Evolutionary conservation across 345 rosid species (phyloP), one percentile per base, ranked within the genome.

Genomic region (Hibiscus trionum): DNA sequence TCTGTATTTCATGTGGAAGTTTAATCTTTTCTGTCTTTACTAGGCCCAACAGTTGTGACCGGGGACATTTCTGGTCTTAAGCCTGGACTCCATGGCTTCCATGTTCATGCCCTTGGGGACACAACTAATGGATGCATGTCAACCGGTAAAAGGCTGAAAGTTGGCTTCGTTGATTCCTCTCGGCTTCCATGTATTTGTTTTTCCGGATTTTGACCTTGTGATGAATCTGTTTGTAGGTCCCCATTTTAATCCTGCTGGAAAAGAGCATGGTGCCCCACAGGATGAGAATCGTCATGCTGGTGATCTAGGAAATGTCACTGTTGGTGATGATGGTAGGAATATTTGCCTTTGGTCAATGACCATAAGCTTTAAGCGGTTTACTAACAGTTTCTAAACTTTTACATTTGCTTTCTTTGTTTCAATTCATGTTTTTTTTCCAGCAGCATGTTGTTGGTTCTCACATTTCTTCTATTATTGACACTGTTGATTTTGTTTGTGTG

Each of bases 51-150:
- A 19, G 87, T 90, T 12, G 96, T 91, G 35, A 86, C 80, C 35
- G 97, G 97, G 83, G 86, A 73, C 44, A 3, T 92, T 66, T 84
- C 88, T 81, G 99, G 99, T 49, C 94, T 95, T 55, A 90, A 85
- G 82, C 97, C 99, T 66, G 99, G 99, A 27, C 96, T 76, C 39
- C 98, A 90, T 60, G 97, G 97, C 26, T 92, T 95, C 87, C 97
- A 92, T 77, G 96, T 95, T 72, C 97, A 95, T 76, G 90, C 99
- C 61, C 91, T 95, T 39, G 97, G 99, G 69, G 99, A 95, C 78
- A 92, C 97, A 59, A 92, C 97, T 19, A 92, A 95, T 68, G 99
- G 99, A 62, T 95, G 97, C 92, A 89, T 95, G 96, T 95, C 99
- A 46, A 95, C 98, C 70, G 97, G 99, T 95, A 89, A 69, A 27